These are phyloP conservation scores for Aquilaria agallochum DNA, from an alignment of 441 rosid genomes.

Conservation along the genomic window DNA sequence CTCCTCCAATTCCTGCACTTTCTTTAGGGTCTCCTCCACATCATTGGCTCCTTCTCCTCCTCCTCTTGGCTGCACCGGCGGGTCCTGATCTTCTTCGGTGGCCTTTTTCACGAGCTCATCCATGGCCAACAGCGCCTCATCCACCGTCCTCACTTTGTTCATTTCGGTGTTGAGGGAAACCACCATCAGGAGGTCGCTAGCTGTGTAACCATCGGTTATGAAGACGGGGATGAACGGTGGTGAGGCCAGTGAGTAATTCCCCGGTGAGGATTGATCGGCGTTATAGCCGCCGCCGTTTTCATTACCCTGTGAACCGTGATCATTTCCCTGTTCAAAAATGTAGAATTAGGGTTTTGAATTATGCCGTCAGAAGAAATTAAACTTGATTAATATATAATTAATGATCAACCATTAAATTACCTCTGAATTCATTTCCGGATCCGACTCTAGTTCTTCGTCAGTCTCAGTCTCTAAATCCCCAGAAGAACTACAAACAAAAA, in stretches of 20 bases:
- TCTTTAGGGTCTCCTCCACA: constrained; percentile 23
- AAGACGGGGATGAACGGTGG: constrained; percentile 16
- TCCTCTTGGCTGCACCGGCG: constrained; percentile 24
- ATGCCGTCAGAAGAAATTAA: no score
- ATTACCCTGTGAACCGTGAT: not conserved
- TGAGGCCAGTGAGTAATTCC: constrained; percentile 18
- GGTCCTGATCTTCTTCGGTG: constrained; percentile 15
- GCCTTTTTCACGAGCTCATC: constrained; percentile 31
- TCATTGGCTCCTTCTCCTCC: not conserved
- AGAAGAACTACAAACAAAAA: no score
- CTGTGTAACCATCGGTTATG: constrained; percentile 9
- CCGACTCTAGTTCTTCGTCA: no score
- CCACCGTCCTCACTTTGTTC: constrained; percentile 20
- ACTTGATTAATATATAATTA: no score
- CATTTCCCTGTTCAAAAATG: not conserved
- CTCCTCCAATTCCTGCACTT: constrained; percentile 27
- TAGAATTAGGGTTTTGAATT: no score
- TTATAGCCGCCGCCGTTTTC: constrained; percentile 3
- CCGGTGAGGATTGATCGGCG: constrained; percentile 10
- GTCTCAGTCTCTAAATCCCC: no score
- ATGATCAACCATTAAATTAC: no score
- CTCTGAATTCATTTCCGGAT: no score
- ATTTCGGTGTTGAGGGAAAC: constrained; percentile 27
- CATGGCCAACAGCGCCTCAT: constrained; percentile 29
- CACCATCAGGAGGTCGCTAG: constrained; percentile 40